These are phyloP conservation scores for Trichoderma reesei DNA, from an alignment of 495 filamentous ascomycete species.

Conservation along the genomic window DNA sequence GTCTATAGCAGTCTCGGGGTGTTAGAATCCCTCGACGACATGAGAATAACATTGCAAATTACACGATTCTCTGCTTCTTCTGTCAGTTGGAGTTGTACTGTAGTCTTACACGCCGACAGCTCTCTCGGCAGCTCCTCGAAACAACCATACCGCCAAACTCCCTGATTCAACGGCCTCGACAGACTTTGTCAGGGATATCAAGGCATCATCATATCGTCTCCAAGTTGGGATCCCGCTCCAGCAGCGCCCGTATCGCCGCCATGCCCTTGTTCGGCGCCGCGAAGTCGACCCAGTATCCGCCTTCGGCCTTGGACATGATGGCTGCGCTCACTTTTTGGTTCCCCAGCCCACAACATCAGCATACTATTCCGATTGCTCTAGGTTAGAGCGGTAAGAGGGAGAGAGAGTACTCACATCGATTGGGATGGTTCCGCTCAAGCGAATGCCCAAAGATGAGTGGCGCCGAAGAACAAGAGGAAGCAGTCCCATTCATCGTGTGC, in stretches of 20 bases:
- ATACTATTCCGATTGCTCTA: too few species aligned
- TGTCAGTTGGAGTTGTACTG: too few species aligned
- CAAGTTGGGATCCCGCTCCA: background rate
- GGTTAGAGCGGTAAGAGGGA: too few species aligned
- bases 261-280: background rate
- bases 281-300: conserved; percentile 8
- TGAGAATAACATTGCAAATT: too few species aligned
- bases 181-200: background rate
- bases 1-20: too few species aligned
- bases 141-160: too few species aligned
- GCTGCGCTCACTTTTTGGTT: background rate
- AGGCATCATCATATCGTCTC: background rate
- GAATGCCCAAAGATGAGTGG: background rate
- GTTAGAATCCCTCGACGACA: too few species aligned
- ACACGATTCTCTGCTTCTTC: too few species aligned
- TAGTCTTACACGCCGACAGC: too few species aligned
- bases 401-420: background rate
- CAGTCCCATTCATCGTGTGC: background rate
- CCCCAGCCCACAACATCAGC: too few species aligned
- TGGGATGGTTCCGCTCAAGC: background rate
- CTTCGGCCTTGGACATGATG: conserved; percentile 8
- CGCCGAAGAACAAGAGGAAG: background rate
- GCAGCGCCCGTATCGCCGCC: background rate
- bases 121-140: too few species aligned
- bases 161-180: background rate